Evolutionary conservation across 2,329 filamentous ascomycete species (phyloP), one percentile per base, ranked within the genome.

Genomic region (Verticillium nubilum): DNA sequence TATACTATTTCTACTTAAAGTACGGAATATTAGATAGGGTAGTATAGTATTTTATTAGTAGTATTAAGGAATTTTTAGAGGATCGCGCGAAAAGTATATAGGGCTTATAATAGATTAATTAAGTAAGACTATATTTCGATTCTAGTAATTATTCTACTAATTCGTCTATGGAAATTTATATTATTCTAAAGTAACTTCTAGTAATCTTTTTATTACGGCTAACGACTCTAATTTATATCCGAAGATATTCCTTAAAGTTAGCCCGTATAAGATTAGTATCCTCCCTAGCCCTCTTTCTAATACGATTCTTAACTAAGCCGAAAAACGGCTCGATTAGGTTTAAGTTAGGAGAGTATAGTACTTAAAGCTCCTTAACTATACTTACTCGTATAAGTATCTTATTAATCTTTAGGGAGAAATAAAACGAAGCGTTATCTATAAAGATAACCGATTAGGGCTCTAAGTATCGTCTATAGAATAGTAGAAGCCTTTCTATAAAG

Each of bases 211-310:
- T 63, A 5, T 61, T 58, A 37, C 33, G 42, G 26, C 60, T 59
- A 13, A 65, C 54, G 19, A 59, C 42, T 35, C 58, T 62, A 17
- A 66, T 60, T 54, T 66, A 58, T 60, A 65, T 67, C 42, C 55
- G 56, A 6, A 67, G 25, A 42, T 66, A 67, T 13, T 58, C 64
- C 47, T 63, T 65, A 15, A 65, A 65, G 56, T 67, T 61, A 47
- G 59, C 62, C 26, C 63, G 29, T 26, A 65, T 65, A 12, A 64
- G 60, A 56, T 65, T 64, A 52, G 58, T 58, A 52, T 67, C 59
- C 59, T 64, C 54, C 19, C 35, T 37, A 15, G 58, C 61, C 54
- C 56, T 61, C 58, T 63, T 60, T 56, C 52, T 54, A n/a, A 63
- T 63, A 42, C 54, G 57, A 26, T 62, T 62, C 50, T 65, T 65